Percentiles rank a stretch among this genome's conserved stretches.
Conservation (phyloP, 2,329 filamentous ascomycete species). For the Fusarium sp. region DNA sequence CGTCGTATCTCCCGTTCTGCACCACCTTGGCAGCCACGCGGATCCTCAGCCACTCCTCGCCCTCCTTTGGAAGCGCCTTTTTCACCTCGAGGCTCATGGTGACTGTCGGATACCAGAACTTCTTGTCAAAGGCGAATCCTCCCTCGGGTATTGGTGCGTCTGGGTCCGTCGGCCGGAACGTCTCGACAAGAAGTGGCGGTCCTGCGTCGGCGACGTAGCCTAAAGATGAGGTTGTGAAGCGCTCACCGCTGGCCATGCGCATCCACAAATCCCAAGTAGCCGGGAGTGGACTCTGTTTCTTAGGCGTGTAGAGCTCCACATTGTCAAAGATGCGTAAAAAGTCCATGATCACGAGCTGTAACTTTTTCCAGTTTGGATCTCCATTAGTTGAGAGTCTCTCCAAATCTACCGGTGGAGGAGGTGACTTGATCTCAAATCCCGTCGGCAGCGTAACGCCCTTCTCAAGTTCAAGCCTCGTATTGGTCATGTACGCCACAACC, state of each 20-base stretch:
- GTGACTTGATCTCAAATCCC: conserved; percentile 33
- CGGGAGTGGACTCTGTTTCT: conserved; percentile 3
- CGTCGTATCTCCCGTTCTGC: conserved; percentile 77
- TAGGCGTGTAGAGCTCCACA: conserved; percentile 46
- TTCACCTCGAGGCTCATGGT: conserved; percentile 82
- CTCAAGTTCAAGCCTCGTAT: conserved; percentile 41
- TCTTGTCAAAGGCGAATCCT: conserved; percentile 40
- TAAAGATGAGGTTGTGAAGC: conserved; percentile 72
- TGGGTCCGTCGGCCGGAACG: conserved; percentile 48
- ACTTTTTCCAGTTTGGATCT: conserved; percentile 32
- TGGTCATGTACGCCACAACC: conserved; percentile 54
- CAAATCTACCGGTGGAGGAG: conserved; percentile 34
- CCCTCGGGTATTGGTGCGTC: conserved; percentile 32
- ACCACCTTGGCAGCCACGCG: conserved; percentile 74
- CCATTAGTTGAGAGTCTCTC: not conserved
- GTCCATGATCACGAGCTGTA: conserved; percentile 29
- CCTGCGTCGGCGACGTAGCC: conserved; percentile 73
- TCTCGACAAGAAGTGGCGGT: conserved; percentile 74
- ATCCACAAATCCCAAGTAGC: conserved; percentile 63
- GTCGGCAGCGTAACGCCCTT: conserved; percentile 45
- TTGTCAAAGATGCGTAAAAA: conserved; percentile 43
- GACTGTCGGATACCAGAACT: conserved; percentile 81
- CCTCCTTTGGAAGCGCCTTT: conserved; percentile 72
- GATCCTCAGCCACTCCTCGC: conserved; percentile 78
- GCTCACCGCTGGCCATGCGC: conserved; percentile 66